Percentiles rank a stretch among this genome's conserved stretches.
Conservation (phyloP, 805 yeast genomes). For the Lipomyces sp. region DNA sequence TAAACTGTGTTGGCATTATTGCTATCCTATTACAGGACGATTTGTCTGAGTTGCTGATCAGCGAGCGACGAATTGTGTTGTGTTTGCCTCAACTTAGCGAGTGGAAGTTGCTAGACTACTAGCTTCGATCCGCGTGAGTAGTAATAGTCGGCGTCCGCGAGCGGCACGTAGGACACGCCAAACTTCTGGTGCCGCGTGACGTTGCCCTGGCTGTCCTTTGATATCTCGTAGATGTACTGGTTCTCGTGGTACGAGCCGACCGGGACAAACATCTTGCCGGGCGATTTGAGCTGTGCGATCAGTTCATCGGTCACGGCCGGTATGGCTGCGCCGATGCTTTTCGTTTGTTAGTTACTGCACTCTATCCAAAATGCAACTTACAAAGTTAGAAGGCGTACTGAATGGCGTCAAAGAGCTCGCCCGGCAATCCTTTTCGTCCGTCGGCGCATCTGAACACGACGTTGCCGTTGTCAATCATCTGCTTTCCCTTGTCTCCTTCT, state of each 20-base stretch:
- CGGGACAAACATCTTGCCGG: slow-evolving; percentile 29
- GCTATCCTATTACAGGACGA: no score
- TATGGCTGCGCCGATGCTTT: slow-evolving; percentile 22
- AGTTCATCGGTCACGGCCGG: slow-evolving; percentile 21
- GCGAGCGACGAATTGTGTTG: no score
- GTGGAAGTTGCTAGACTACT: slow-evolving; percentile 1
- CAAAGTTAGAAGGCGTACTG: slow-evolving; percentile 15
- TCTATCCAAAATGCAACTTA: not conserved
- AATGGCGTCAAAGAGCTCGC: slow-evolving; percentile 26
- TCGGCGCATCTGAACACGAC: slow-evolving; percentile 21
- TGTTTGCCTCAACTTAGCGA: no score
- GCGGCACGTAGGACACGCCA: slow-evolving; percentile 25
- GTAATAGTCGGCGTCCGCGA: slow-evolving; percentile 15
- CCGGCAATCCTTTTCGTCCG: slow-evolving; percentile 25
- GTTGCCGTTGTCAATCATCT: slow-evolving; percentile 7
- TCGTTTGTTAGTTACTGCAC: no score
- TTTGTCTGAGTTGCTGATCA: no score
- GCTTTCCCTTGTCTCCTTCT: slow-evolving; percentile 7
- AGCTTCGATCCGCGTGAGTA: slow-evolving; percentile 8
- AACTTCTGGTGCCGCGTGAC: slow-evolving; percentile 14
- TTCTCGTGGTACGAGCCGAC: slow-evolving; percentile 10
- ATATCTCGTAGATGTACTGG: slow-evolving; percentile 23
- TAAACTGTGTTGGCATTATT: no score
- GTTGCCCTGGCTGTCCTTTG: slow-evolving; percentile 11
- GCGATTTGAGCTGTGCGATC: slow-evolving; percentile 16